Conservation (phyloP, 495 filamentous ascomycete genomes). For the Penicillium tannophilum region DNA sequence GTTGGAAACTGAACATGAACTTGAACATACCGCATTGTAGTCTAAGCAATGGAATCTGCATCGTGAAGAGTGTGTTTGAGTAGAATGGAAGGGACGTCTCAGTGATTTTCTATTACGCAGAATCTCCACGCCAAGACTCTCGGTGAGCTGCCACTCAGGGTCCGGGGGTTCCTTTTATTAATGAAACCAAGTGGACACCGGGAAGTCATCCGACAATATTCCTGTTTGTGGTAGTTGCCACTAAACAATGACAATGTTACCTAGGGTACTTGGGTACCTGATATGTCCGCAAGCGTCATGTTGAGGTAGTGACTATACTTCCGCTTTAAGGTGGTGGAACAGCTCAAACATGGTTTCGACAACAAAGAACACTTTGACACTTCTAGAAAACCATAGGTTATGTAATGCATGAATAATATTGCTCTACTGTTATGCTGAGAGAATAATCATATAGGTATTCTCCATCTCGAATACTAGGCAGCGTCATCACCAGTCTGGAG, state of each 20-base stretch:
- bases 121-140: conserved; percentile 30
- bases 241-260: not conserved
- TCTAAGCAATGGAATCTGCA: conserved; percentile 83
- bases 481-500: too few species aligned
- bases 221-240: not conserved
- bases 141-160: conserved; percentile 21
- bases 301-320: not conserved
- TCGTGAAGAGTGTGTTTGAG: conserved; percentile 39
- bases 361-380: too few species aligned
- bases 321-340: not conserved
- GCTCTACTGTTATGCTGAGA: too few species aligned
- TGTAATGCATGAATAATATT: too few species aligned
- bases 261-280: not conserved
- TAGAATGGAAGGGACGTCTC: conserved; percentile 18
- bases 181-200: conserved; percentile 1
- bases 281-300: not conserved
- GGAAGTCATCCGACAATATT: conserved; percentile 2
- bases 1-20: conserved; percentile 3
- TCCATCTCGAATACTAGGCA: too few species aligned
- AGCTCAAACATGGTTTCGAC: not conserved
- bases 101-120: conserved; percentile 25
- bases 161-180: conserved; percentile 4
- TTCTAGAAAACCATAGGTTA: too few species aligned
- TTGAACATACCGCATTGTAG: conserved; percentile 79
- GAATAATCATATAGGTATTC: too few species aligned